These are phyloP conservation scores for Harrya chromipes DNA, from an alignment of 768 basidiomycete species.

Conservation along the genomic window DNA sequence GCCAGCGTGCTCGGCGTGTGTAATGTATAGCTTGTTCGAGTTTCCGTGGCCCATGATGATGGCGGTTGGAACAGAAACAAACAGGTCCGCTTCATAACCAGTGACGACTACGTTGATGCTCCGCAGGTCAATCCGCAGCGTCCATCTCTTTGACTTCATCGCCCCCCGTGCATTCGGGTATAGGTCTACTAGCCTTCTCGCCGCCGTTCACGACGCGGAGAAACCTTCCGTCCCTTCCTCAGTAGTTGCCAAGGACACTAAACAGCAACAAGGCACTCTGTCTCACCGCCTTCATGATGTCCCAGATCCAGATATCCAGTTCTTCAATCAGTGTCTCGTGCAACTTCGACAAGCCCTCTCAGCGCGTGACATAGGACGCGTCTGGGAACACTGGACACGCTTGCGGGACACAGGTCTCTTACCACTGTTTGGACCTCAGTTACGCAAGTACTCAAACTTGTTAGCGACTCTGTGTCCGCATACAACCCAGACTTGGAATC, in stretches of 20 bases:
- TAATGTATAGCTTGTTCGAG: slow-evolving; percentile 83
- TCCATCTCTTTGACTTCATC: slow-evolving; percentile 42
- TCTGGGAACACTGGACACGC: slow-evolving; percentile 38
- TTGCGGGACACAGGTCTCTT: slow-evolving; percentile 44
- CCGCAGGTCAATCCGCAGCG: slow-evolving; percentile 21
- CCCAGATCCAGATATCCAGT: slow-evolving; percentile 31
- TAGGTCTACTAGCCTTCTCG: slow-evolving; percentile 19
- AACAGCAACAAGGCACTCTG: slow-evolving; percentile 1
- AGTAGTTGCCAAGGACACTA: slow-evolving; percentile 5
- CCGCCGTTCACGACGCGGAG: slow-evolving; percentile 5
- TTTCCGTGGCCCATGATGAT: slow-evolving; percentile 77
- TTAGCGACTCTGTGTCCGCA: slow-evolving; percentile 31
- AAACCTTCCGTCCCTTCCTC: not conserved
- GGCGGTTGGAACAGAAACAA: slow-evolving; percentile 3
- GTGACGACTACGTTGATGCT: slow-evolving; percentile 21
- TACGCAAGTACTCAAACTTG: slow-evolving; percentile 39
- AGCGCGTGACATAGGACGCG: slow-evolving; percentile 31
- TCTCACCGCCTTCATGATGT: slow-evolving; percentile 9
- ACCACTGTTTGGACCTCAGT: slow-evolving; percentile 44
- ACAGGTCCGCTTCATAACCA: not conserved
- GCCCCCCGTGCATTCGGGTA: slow-evolving; percentile 32
- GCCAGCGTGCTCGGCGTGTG: slow-evolving; percentile 84
- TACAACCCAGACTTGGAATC: slow-evolving; percentile 22
- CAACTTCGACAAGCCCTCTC: slow-evolving; percentile 39
- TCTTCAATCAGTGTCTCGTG: slow-evolving; percentile 36